Conservation (phyloP, 1,139 yeast genomes). For the Suhomyces wounanorum region DNA sequence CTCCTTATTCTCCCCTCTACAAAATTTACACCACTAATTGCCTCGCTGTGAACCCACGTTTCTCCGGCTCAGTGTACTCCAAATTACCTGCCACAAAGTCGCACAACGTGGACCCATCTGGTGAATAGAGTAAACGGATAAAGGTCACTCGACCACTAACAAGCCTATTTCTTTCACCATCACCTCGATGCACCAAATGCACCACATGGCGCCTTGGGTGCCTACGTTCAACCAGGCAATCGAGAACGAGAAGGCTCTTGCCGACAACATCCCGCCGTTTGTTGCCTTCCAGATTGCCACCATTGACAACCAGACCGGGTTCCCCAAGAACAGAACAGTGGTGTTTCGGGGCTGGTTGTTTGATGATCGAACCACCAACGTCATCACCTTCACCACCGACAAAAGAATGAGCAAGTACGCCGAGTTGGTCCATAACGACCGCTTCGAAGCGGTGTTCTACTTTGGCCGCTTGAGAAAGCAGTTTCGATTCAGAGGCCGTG, state of each 20-base stretch:
- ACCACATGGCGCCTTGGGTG: conserved; percentile 73
- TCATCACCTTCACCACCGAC: conserved; percentile 73
- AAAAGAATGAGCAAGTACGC: conserved; percentile 63
- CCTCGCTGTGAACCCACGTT: conserved; percentile 3
- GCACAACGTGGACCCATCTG: conserved; percentile 14
- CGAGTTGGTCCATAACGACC: conserved; percentile 52
- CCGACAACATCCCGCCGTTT: conserved; percentile 44
- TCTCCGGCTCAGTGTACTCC: conserved; percentile 2
- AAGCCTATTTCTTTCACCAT: not conserved
- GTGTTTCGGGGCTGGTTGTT: conserved; percentile 76
- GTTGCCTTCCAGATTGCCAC: conserved; percentile 70
- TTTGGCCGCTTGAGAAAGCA: conserved; percentile 63
- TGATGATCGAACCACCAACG: conserved; percentile 65
- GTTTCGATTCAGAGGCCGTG: conserved; percentile 70
- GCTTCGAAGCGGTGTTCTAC: conserved; percentile 77
- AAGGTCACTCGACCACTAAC: conserved; percentile 12
- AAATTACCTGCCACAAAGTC: conserved; percentile 6
- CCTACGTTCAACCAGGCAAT: conserved; percentile 57
- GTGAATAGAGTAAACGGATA: conserved; percentile 5
- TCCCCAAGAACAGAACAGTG: conserved; percentile 69
- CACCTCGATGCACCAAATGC: conserved; percentile 27
- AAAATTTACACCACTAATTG: not conserved
- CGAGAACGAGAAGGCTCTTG: conserved; percentile 39
- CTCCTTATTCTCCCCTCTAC: not conserved
- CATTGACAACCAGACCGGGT: conserved; percentile 51